Base-by-base conservation (phyloP, 2,329 filamentous ascomycete species). In the Aspergillus candidus region DNA sequence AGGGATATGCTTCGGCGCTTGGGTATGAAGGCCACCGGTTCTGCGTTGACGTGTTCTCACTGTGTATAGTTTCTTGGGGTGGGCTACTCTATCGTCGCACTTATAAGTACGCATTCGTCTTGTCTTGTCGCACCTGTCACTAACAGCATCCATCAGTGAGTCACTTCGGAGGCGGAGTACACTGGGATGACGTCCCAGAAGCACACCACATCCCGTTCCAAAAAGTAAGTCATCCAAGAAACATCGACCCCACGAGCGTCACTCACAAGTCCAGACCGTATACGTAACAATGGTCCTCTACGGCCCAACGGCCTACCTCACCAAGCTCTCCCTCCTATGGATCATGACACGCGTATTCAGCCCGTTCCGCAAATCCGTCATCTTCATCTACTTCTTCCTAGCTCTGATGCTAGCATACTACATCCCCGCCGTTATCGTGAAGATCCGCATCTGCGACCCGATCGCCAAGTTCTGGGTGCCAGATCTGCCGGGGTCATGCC, bases 281-380 rank as follows among this genome's bases (percentile, higher is more conserved):
- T 73, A 73, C 41, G 67, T 67, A 8, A 68, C 67, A 4, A 71
- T 69, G 14, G 62, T 73, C 41, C 65, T 73, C 51, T 73, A 73
- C 50, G 67, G 68, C 0, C 70, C 70, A 12, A 72, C 70, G 54
- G 67, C 71, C 11, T 60, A 67, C 35, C 56, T 65, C 7, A 69
- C 69, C n/a, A 72, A 72, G 42, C 46, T 67, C 32, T 65, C 71
- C n/a, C 63, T 73, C 3, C 62, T 73, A 3, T 59, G 68, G 48
- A 71, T 73, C 41, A 69, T 72, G 44, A 62, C 61, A 6, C 60
- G 70, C 12, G 68, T 73, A 6, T 73, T 73, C 50, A 64, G 62
- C 6, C 53, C 62, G 0, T 67, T 70, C 46, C 63, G 58, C 32
- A 70, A 70, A 51, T 63, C 61, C 4, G 56, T 66, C 4, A 56